A percentile compares a stretch with the other conserved stretches of the same genome.
phyloP scores from a whole-genome alignment of 1,139 yeast genomes.

The Pneumocystis canis region DNA sequence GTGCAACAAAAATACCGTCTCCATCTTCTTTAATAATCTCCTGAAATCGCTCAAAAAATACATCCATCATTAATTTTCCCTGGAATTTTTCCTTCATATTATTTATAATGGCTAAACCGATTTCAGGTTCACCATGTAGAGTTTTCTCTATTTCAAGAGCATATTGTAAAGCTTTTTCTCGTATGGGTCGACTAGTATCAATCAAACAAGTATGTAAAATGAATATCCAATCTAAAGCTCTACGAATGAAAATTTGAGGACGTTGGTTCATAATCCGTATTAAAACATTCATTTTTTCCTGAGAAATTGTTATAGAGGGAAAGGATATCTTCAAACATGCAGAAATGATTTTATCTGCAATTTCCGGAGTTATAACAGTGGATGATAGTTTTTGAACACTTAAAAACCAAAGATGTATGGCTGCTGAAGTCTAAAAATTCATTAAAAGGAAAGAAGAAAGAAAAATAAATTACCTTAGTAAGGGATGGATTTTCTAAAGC shows the following conservation, averaged over 20 bases:
- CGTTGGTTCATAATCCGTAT: constrained; percentile 7
- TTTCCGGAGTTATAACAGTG: constrained; percentile 3
- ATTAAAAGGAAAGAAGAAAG: background rate
- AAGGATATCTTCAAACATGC: constrained; percentile 2
- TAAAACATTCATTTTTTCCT: constrained; percentile 9
- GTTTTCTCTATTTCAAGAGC: constrained; percentile 4
- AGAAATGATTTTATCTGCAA: constrained; percentile 7
- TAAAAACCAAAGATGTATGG: constrained; percentile 10
- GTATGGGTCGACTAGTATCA: background rate
- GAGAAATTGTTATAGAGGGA: constrained; percentile 9
- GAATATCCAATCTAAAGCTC: constrained; percentile 2
- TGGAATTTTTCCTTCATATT: constrained; percentile 3
- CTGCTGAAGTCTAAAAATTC: background rate
- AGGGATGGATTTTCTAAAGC: constrained; percentile 11
- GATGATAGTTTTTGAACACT: constrained; percentile 7
- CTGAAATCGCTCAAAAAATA: constrained; percentile 9
- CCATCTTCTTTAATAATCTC: constrained; percentile 10
- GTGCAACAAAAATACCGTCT: constrained; percentile 13
- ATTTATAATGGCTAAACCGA: constrained; percentile 5
- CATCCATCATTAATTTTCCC: constrained; percentile 8
- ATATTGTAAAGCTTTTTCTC: constrained; percentile 5
- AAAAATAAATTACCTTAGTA: constrained; percentile 10
- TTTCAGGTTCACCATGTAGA: background rate
- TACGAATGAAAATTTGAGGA: constrained; percentile 3
- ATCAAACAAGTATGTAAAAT: constrained; percentile 1